Conservation (phyloP, 1,284 basidiomycete species). For the Malassezia restricta region DNA sequence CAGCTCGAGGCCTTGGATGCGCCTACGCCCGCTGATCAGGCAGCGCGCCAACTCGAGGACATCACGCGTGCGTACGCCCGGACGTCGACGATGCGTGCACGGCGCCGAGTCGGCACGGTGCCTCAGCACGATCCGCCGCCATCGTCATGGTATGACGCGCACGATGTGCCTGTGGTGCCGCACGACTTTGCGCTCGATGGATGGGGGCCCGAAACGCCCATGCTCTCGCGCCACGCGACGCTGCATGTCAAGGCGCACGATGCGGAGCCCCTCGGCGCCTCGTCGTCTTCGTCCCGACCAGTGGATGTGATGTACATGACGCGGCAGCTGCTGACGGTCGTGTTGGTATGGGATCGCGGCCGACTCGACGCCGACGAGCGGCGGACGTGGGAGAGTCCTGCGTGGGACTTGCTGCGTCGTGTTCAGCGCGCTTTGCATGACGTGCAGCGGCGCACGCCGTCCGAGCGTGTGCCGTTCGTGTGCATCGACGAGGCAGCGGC, state of each 20-base stretch:
- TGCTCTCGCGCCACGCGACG: neutral
- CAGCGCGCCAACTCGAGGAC: neutral
- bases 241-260: neutral
- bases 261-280: neutral
- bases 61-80: neutral
- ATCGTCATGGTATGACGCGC: neutral
- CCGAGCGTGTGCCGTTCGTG: neutral
- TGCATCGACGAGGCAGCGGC: conserved; percentile 2
- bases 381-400: neutral
- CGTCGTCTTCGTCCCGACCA: neutral
- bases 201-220: conserved; percentile 13
- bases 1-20: conserved; percentile 5
- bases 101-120: neutral
- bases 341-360: conserved; percentile 2
- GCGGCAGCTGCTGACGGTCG: conserved; percentile 10
- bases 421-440: conserved; percentile 10
- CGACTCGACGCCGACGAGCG: neutral
- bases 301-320: conserved; percentile 4
- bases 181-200: conserved; percentile 12
- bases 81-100: neutral
- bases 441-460: neutral
- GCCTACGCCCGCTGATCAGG: neutral
- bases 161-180: neutral
- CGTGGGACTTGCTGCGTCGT: conserved; percentile 11
- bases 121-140: neutral